phyloP scores from a whole-genome alignment of 2,329 filamentous ascomycete species.

The Lasiodiplodia citricola region DNA sequence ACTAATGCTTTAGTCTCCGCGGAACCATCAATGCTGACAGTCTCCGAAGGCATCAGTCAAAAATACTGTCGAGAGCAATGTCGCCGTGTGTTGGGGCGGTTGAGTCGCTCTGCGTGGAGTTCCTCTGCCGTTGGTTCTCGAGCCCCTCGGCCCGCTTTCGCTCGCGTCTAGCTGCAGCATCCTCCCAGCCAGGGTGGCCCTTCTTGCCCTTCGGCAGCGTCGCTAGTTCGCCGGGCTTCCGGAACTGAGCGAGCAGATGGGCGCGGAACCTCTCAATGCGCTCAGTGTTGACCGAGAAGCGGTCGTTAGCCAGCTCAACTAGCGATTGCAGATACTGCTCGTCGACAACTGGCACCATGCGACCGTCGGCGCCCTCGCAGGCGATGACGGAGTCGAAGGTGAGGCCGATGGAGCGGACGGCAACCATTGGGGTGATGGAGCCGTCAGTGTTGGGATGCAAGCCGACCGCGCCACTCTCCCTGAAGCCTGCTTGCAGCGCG shows the following conservation, averaged over 20 bases:
- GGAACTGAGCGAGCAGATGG: slow-evolving; percentile 49
- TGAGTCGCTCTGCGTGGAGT: slow-evolving; percentile 1
- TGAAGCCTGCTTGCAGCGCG: slow-evolving; percentile 81
- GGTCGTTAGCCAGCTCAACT: slow-evolving; percentile 72
- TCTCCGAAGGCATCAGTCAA: slow-evolving; percentile 8
- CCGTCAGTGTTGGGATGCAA: slow-evolving; percentile 49
- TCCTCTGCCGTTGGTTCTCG: slow-evolving; percentile 15
- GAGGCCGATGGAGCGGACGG: slow-evolving; percentile 81
- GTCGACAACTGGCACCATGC: slow-evolving; percentile 59
- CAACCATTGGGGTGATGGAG: slow-evolving; percentile 73
- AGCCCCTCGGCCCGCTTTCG: slow-evolving; percentile 55
- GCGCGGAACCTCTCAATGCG: slow-evolving; percentile 69
- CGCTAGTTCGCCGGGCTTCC: slow-evolving; percentile 1
- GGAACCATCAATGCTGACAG: not conserved
- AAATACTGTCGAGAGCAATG: slow-evolving; percentile 23
- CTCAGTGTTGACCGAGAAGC: slow-evolving; percentile 72
- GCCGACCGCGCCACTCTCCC: slow-evolving; percentile 85
- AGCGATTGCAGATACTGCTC: slow-evolving; percentile 71
- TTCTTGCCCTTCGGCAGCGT: slow-evolving; percentile 34
- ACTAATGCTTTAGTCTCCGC: slow-evolving; percentile 21
- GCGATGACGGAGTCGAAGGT: slow-evolving; percentile 83
- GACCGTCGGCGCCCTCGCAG: slow-evolving; percentile 46
- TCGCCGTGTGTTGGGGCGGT: slow-evolving; percentile 1
- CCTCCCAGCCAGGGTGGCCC: slow-evolving; percentile 48
- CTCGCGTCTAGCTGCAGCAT: slow-evolving; percentile 43